A percentile compares a stretch with the other conserved stretches of the same genome.
phyloP scores from a whole-genome alignment of 2,329 filamentous ascomycete species.

The Cercospora sp. region DNA sequence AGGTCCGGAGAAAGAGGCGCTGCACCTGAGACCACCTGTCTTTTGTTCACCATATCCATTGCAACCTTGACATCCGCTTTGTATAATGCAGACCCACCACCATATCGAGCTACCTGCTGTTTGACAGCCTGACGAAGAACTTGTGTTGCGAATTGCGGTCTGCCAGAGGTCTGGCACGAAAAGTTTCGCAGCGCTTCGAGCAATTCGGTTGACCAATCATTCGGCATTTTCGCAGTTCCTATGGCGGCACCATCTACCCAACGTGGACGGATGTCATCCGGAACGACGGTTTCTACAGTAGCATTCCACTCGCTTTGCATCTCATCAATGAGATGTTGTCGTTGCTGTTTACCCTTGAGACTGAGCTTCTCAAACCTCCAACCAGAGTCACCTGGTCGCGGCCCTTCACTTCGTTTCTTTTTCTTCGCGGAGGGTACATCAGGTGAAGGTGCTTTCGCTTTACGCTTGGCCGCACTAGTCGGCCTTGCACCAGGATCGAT shows the following conservation, averaged over 20 bases:
- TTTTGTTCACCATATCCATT: background rate
- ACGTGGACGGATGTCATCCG: conserved; percentile 1
- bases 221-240: background rate
- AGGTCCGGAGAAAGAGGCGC: background rate
- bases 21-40: background rate
- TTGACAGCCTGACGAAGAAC: background rate
- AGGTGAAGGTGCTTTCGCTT: conserved; percentile 4
- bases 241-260: background rate
- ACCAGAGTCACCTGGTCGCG: background rate
- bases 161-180: background rate
- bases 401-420: background rate
- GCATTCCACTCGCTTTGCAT: background rate
- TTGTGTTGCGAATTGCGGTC: background rate
- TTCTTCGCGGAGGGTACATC: background rate
- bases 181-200: conserved; percentile 4
- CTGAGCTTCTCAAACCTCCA: conserved; percentile 7
- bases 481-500: background rate
- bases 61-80: conserved; percentile 3
- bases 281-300: background rate
- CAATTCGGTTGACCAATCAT: background rate
- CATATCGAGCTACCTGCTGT: conserved; percentile 1
- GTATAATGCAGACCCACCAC: background rate
- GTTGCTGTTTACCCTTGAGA: background rate
- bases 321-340: conserved; percentile 2
- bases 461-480: background rate